Evolutionary conservation across 2,329 filamentous ascomycete species (phyloP).

Genomic region (Calycina herbarum): DNA sequence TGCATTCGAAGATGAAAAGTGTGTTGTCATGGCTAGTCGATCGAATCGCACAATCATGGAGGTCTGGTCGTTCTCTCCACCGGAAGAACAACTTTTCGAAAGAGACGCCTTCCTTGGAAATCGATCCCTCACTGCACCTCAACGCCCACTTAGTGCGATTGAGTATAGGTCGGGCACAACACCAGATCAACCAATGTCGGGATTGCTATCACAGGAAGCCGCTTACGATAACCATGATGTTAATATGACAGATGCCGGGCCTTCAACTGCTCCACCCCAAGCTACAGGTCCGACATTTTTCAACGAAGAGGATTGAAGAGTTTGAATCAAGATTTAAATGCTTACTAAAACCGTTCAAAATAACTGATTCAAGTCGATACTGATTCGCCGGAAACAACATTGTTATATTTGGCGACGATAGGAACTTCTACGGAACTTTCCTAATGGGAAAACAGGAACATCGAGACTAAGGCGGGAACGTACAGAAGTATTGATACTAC

Average conservation of each 20-base stretch:
- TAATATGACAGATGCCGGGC: constrained; percentile 35
- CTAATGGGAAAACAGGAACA: not conserved
- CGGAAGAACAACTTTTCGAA: constrained; percentile 61
- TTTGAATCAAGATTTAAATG: not conserved
- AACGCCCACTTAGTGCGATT: constrained; percentile 35
- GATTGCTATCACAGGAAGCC: constrained; percentile 23
- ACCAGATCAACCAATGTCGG: constrained; percentile 34
- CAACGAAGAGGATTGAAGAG: constrained; percentile 32
- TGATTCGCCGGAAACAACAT: not conserved
- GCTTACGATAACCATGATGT: constrained; percentile 30
- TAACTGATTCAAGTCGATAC: not conserved
- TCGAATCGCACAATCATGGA: constrained; percentile 93
- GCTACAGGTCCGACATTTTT: constrained; percentile 35
- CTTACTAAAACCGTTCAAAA: not conserved
- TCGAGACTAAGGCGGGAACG: not conserved
- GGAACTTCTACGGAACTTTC: not conserved
- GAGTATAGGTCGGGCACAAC: constrained; percentile 31
- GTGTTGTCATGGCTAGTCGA: constrained; percentile 89
- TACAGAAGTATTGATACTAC: not conserved
- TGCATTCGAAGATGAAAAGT: constrained; percentile 97
- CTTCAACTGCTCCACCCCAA: constrained; percentile 34
- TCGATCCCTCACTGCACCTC: constrained; percentile 26
- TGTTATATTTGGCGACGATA: not conserved
- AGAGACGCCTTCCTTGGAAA: constrained; percentile 37
- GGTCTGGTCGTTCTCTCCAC: constrained; percentile 94